These are phyloP conservation scores for Yamadazyma spencermartinsiae DNA, from an alignment of 1,139 yeast genomes.

Conservation along the genomic window DNA sequence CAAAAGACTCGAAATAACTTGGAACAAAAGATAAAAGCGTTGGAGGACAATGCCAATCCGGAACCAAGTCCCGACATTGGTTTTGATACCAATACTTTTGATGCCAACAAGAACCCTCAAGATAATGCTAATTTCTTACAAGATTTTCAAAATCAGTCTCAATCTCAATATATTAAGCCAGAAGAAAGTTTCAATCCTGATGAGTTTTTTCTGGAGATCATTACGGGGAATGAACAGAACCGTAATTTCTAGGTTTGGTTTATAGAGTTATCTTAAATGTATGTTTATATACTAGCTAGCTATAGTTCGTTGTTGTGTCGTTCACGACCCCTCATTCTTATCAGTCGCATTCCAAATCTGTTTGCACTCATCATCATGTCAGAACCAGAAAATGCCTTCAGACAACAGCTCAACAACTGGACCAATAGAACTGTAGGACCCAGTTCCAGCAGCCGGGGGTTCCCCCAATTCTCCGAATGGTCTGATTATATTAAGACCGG, in stretches of 20 bases:
- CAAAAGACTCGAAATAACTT: slow-evolving; percentile 25
- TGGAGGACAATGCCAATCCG: slow-evolving; percentile 9
- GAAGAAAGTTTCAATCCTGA: slow-evolving; percentile 24
- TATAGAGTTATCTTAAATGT: not conserved
- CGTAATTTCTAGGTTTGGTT: not conserved
- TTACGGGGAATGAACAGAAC: slow-evolving; percentile 14
- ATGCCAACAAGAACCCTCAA: not conserved
- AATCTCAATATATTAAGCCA: slow-evolving; percentile 12
- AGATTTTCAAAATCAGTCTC: slow-evolving; percentile 17
- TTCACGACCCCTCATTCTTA: not conserved
- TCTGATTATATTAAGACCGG: slow-evolving; percentile 44
- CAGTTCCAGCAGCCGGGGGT: slow-evolving; percentile 6
- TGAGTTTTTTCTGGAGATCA: slow-evolving; percentile 22
- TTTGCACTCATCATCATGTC: slow-evolving; percentile 20
- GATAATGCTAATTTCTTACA: slow-evolving; percentile 15
- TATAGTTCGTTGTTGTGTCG: too few relatives aligned
- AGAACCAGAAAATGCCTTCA: slow-evolving; percentile 44
- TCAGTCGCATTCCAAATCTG: not conserved
- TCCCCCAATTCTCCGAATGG: slow-evolving; percentile 46
- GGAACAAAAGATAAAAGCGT: slow-evolving; percentile 17
- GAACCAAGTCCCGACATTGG: not conserved
- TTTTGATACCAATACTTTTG: not conserved
- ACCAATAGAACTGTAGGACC: slow-evolving; percentile 21
- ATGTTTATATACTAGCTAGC: not conserved
- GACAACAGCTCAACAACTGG: slow-evolving; percentile 47